Evolutionary conservation across 2,329 filamentous ascomycete genomes (phyloP).

Genomic region (Pestalotiopsis sp.): DNA sequence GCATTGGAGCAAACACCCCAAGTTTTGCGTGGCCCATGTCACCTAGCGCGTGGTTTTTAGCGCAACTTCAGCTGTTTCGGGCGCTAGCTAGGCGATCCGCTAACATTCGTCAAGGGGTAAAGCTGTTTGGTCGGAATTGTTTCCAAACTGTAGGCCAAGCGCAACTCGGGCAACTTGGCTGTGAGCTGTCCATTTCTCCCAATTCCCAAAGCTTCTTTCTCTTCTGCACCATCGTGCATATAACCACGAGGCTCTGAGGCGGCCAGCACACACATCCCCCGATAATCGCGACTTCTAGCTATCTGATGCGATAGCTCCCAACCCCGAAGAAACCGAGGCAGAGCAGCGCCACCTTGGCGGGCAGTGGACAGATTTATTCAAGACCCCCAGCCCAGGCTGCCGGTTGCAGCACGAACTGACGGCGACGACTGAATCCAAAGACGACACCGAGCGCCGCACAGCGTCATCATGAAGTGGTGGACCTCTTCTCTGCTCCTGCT

Average conservation of each 20-base stretch:
- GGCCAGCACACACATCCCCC: not conserved
- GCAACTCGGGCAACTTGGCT: not conserved
- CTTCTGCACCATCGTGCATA: not conserved
- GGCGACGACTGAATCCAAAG: not conserved
- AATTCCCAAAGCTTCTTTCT: not conserved
- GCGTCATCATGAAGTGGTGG: slow-evolving; percentile 56
- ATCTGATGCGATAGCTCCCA: not conserved
- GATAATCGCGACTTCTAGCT: not conserved
- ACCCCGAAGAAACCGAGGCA: not conserved
- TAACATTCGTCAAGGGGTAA: slow-evolving; percentile 2
- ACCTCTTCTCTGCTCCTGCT: slow-evolving; percentile 51
- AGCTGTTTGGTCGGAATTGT: not conserved
- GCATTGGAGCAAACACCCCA: not conserved
- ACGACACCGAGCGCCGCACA: slow-evolving; percentile 11
- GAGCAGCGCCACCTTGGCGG: not conserved
- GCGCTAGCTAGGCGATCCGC: not conserved
- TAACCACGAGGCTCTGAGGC: not conserved
- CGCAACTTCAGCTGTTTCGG: not conserved
- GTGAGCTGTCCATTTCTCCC: not conserved
- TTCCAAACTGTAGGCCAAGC: slow-evolving; percentile 13
- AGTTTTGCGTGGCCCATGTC: not conserved
- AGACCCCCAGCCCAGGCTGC: slow-evolving; percentile 28
- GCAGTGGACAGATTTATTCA: slow-evolving; percentile 25
- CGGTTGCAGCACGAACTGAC: slow-evolving; percentile 25
- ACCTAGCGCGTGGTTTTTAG: slow-evolving; percentile 1